These are phyloP conservation scores for Patellifolia procumbens DNA, from an alignment of 179 eudicot species.

Conservation along the genomic window DNA sequence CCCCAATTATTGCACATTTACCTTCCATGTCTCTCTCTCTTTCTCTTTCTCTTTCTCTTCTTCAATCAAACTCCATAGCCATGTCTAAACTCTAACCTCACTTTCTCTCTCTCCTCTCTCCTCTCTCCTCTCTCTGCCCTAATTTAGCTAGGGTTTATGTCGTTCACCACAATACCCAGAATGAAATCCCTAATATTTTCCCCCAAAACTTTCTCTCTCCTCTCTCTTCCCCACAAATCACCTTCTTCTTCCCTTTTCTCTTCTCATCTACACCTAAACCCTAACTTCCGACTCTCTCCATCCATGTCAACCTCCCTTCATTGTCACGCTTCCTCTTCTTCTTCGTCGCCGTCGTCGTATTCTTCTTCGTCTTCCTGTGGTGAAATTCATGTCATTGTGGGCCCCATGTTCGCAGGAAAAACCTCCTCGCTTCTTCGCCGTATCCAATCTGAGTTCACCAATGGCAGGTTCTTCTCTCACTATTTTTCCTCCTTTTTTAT, in stretches of 20 bases:
- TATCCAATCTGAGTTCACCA: slow-evolving; percentile 48
- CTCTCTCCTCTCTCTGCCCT: background rate
- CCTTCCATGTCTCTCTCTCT: slow-evolving; percentile 29
- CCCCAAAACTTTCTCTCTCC: slow-evolving; percentile 7
- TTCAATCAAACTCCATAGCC: slow-evolving; percentile 21
- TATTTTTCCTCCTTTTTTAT: background rate
- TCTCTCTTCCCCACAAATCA: background rate
- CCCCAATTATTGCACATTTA: too few relatives aligned
- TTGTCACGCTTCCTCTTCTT: slow-evolving; percentile 9
- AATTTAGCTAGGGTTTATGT: background rate
- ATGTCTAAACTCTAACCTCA: slow-evolving; percentile 2
- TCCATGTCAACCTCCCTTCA: background rate
- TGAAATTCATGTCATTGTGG: slow-evolving; percentile 83
- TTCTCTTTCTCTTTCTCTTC: slow-evolving; percentile 11
- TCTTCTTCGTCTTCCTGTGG: slow-evolving; percentile 32
- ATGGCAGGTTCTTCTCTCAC: slow-evolving; percentile 54
- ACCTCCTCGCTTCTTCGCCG: slow-evolving; percentile 88
- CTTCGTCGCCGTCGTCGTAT: background rate
- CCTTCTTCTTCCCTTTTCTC: background rate
- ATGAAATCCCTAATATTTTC: slow-evolving; percentile 18
- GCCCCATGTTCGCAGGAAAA: slow-evolving; percentile 98
- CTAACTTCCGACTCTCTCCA: background rate
- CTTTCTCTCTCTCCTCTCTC: background rate
- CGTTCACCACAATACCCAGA: background rate
- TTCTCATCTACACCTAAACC: background rate